Percentiles rank a stretch among this genome's conserved stretches.
Evolutionary conservation across 1,284 basidiomycete genomes (phyloP).

Genomic region (Ganoderma leucocontextum): DNA sequence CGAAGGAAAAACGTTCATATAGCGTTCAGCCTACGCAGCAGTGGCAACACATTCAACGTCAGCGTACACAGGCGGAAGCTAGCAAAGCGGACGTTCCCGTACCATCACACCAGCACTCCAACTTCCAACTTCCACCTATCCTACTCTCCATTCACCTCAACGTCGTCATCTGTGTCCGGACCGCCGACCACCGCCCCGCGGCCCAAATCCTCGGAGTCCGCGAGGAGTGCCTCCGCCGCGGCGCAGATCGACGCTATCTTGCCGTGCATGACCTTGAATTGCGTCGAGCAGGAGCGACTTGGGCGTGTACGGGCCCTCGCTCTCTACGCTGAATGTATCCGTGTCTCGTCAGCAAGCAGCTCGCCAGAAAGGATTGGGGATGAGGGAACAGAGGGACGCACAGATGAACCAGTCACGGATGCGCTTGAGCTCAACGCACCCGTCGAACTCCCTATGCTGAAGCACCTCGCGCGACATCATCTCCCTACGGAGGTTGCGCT

Average conservation of each 20-base stretch:
- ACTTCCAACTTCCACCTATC: no score
- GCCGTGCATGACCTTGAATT: constrained; percentile 79
- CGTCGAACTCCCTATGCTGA: no score
- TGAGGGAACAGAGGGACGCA: constrained; percentile 50
- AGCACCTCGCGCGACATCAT: no score
- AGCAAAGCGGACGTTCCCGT: no score
- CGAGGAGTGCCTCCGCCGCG: constrained; percentile 64
- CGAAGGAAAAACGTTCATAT: no score
- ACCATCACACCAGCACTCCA: no score
- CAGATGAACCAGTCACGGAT: constrained; percentile 96
- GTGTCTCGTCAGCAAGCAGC: neutral
- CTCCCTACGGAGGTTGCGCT: constrained; percentile 38
- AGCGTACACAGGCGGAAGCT: no score
- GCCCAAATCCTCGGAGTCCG: constrained; percentile 38
- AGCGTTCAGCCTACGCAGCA: no score
- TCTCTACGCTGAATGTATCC: constrained; percentile 84
- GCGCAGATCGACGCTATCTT: constrained; percentile 75
- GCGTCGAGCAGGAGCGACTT: constrained; percentile 88
- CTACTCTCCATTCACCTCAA: constrained; percentile 46
- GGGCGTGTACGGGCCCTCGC: constrained; percentile 88
- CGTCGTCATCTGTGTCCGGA: constrained; percentile 43
- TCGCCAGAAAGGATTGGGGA: no score
- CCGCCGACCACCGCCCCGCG: constrained; percentile 14
- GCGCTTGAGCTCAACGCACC: constrained; percentile 68
- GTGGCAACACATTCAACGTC: no score